Conservation (phyloP, 768 basidiomycete genomes). For the Boletales sp. region DNA sequence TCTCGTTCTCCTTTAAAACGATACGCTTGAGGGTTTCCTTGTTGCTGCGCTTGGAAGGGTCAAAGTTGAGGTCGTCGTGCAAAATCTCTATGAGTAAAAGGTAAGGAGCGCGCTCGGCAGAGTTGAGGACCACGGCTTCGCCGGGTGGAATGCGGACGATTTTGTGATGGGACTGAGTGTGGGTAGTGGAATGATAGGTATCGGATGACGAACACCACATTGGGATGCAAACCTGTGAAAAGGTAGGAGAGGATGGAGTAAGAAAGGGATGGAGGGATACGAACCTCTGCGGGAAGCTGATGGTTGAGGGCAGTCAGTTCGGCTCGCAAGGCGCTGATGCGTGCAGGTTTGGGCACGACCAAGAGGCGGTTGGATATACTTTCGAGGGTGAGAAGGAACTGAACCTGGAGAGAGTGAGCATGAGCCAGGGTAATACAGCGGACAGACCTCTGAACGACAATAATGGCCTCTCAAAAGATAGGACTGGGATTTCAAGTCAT, state of each 20-base stretch:
- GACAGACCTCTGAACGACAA: conserved; percentile 76
- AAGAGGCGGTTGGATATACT: conserved; percentile 89
- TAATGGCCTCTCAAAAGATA: conserved; percentile 82
- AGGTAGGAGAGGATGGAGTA: conserved; percentile 1
- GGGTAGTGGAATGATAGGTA: conserved; percentile 33
- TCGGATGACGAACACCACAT: conserved; percentile 84
- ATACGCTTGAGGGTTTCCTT: conserved; percentile 81
- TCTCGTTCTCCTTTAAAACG: conserved; percentile 60
- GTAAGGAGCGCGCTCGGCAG: conserved; percentile 94
- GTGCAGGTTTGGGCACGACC: conserved; percentile 89
- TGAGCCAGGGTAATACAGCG: background rate
- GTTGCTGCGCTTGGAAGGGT: conserved; percentile 78
- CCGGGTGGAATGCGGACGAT: conserved; percentile 97
- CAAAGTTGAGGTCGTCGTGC: conserved; percentile 87
- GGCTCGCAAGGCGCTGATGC: conserved; percentile 93
- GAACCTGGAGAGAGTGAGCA: conserved; percentile 46
- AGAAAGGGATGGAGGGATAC: conserved; percentile 5
- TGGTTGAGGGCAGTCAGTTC: conserved; percentile 95
- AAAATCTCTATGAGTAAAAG: conserved; percentile 90
- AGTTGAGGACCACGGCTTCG: conserved; percentile 96
- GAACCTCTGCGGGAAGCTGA: conserved; percentile 91
- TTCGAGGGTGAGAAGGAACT: conserved; percentile 85
- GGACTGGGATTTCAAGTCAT: conserved; percentile 62
- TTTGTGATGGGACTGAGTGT: conserved; percentile 75
- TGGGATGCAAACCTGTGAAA: conserved; percentile 73